Evolutionary conservation across 2,329 filamentous ascomycete species (phyloP), one percentile per base, ranked within the genome.

Genomic region (Sordariomycetes sp.): DNA sequence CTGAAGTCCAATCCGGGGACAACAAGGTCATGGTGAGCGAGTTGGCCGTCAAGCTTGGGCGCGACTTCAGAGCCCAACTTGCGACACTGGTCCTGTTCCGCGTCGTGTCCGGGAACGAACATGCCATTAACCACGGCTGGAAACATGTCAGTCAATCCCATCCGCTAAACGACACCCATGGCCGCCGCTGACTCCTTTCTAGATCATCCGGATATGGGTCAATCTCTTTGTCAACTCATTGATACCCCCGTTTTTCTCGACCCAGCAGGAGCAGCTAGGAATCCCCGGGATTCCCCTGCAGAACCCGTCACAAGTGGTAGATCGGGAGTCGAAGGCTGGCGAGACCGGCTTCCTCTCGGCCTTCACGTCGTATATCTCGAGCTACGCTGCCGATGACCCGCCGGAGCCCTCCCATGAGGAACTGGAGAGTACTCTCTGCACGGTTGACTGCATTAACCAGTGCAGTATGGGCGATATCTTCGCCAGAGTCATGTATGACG

Each of bases 21-120:
- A 92, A 89, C 71, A 94, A 87, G 66, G 90, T 99, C 59, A 99
- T 99, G 94, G 95, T 99, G 64, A 97, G 93, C 69, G 93, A 97
- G 75, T 85, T 97, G 62, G 93, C 95, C 53, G 94, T 99, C 60
- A 92, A 95, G 68, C 90, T 99, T 67, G 94, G 94, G 48, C 82
- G 93, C 63, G 90, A 99, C 70, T 93, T 95, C 72, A 87, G 92
- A 67, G 93, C 93, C 43, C 93, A 99, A 69, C 78, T 99, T 58
- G 93, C 94, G 7, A 96, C 90, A 8, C 84, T 97, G 57, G 90
- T 99, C n/a, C 77, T 99, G 32, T 99, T 99, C 79, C 85, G 91
- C 46, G 89, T 99, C 24, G 83, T 97, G 57, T 88, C 87, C 59
- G 89, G 89, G 48, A 95, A 90, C 65, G 94, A 97, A 72, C 75